Evolutionary conservation across 1,284 basidiomycete species (phyloP).

Genomic region (Pascua sp.): DNA sequence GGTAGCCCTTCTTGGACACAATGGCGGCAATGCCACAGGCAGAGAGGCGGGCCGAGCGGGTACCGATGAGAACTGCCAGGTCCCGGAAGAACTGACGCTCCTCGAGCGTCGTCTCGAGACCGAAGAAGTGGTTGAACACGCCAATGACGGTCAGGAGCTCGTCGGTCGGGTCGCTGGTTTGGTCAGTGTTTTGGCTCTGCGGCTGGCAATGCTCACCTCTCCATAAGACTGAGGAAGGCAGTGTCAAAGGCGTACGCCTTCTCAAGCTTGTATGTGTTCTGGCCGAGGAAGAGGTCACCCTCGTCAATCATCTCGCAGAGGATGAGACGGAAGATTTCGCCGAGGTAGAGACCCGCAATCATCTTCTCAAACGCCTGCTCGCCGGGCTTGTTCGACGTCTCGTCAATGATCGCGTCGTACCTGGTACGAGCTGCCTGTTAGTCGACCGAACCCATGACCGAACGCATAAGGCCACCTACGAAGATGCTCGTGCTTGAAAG

Average conservation of each 20-base stretch:
- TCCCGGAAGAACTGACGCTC: constrained; percentile 94
- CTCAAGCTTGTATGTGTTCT: constrained; percentile 97
- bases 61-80: constrained; percentile 83
- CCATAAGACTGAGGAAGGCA: constrained; percentile 94
- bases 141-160: constrained; percentile 94
- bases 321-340: constrained; percentile 90
- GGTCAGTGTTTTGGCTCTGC: too few relatives aligned
- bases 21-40: constrained; percentile 93
- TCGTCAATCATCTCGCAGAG: constrained; percentile 95
- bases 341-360: constrained; percentile 95
- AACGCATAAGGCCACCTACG: constrained; percentile 44
- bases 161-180: constrained; percentile 80
- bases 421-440: constrained; percentile 66
- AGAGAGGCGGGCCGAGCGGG: constrained; percentile 79
- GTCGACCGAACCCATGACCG: background rate
- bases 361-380: constrained; percentile 90
- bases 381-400: constrained; percentile 90
- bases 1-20: constrained; percentile 83
- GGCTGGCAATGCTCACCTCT: constrained; percentile 52
- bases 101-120: constrained; percentile 85
- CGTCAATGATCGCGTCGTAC: constrained; percentile 89
- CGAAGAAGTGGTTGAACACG: constrained; percentile 94
- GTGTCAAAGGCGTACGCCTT: constrained; percentile 90
- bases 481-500: constrained; percentile 88
- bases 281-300: constrained; percentile 93